Evolutionary conservation across 2,329 filamentous ascomycete species (phyloP), one percentile per base, ranked within the genome.

Genomic region (Sporothrix inflata): DNA sequence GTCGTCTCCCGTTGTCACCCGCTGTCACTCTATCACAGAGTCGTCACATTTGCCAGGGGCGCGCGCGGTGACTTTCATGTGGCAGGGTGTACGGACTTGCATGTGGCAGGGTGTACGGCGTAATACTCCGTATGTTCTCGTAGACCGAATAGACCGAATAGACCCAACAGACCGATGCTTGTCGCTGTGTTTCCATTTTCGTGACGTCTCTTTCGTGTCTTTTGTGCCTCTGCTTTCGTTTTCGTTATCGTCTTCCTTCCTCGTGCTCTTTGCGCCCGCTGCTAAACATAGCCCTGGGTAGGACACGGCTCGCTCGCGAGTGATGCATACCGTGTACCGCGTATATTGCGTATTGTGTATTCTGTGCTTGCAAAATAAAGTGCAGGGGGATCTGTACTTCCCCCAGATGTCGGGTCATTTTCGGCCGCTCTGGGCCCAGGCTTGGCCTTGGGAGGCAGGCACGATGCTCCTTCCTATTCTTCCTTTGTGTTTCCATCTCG

Each of bases 231-330:
- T 30, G 24, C 53, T 30, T 30, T 34, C 53, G 24, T 30, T 34
- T 34, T n/a, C 27, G 27, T 34, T 53, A 19, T 60, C 27, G 27
- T 60, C 19, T 60, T n/a, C 24, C 14, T 47, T 12, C 42, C 42
- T 47, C 42, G 42, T 47, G 5, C 27, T 42, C 24, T 45, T 47
- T 9, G 11, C 21, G 5, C 14, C 14, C 40, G 34, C 8, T 69
- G 49, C 66, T 69, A 57, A 69, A 69, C 49, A 69, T 69, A 69
- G 49, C 47, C 34, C 24, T 51, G 49, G 57, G 57, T 63, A 63
- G 57, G 57, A 42, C 57, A 42, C 57, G 38, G 34, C 34, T 63
- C 34, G 30, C 57, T 21, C 9, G 11, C 34, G 1, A 42, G 34
- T 7, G 57, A 14, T 30, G 27, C 27, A 16, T 24, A 24, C 9